A percentile compares a stretch with the other conserved stretches of the same genome.
These are phyloP conservation scores for Acer negundo DNA, from an alignment of 345 rosid species.

Conservation along the genomic window DNA sequence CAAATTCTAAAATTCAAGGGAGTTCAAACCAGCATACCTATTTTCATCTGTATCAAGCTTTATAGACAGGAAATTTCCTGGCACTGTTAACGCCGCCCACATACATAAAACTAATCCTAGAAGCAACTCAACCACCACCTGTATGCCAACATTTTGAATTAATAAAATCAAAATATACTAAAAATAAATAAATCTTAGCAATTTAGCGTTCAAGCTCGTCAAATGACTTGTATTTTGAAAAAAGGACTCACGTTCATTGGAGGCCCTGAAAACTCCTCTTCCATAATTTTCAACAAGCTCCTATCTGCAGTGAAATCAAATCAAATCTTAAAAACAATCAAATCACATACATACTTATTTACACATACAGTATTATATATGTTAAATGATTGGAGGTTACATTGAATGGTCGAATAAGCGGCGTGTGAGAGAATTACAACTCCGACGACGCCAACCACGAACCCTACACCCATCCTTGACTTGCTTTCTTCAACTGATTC, in stretches of 20 bases:
- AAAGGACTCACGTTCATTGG: conserved; percentile 58
- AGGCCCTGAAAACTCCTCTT: conserved; percentile 85
- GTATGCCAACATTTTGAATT: conserved; percentile 12
- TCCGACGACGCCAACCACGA: conserved; percentile 62
- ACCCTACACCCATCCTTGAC: conserved; percentile 58
- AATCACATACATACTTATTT: neutral
- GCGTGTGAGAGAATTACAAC: conserved; percentile 78
- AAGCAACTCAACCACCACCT: conserved; percentile 82
- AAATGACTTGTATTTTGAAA: neutral
- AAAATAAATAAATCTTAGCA: neutral
- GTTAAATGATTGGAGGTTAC: conserved; percentile 31
- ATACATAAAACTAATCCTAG: conserved; percentile 70
- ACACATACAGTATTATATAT: conserved; percentile 16
- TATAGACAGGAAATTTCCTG: conserved; percentile 83
- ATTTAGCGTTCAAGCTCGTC: too few species aligned
- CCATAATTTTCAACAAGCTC: conserved; percentile 88
- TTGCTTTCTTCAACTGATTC: neutral
- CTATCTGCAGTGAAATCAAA: conserved; percentile 54
- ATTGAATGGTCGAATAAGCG: conserved; percentile 88
- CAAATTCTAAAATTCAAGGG: neutral
- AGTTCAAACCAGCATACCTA: conserved; percentile 49
- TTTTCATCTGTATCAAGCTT: conserved; percentile 94
- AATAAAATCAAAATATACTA: neutral
- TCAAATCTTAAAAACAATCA: conserved; percentile 7
- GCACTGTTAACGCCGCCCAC: conserved; percentile 92